Conservation (phyloP, 2,329 filamentous ascomycete species). For the Lecanicillium sp. region DNA sequence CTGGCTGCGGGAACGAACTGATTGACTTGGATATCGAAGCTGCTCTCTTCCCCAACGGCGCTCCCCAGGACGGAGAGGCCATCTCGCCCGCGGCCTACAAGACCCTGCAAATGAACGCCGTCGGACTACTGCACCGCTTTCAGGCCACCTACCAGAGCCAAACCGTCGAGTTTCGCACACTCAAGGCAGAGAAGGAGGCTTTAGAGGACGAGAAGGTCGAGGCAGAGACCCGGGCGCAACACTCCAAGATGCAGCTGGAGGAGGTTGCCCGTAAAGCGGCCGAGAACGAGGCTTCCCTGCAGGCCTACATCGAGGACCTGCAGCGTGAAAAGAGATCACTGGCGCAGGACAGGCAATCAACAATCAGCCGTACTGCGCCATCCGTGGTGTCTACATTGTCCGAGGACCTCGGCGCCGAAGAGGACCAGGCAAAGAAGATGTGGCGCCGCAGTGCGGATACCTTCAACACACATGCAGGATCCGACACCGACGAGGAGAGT, state of each 20-base stretch:
- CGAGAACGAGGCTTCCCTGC: slow-evolving; percentile 48
- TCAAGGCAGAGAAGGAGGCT: slow-evolving; percentile 47
- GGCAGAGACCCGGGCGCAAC: slow-evolving; percentile 43
- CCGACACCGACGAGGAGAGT: slow-evolving; percentile 49
- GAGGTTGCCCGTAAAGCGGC: slow-evolving; percentile 48
- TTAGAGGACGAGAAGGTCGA: slow-evolving; percentile 52
- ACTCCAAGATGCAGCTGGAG: slow-evolving; percentile 55
- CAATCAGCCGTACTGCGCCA: slow-evolving; percentile 22
- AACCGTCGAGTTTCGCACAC: slow-evolving; percentile 42
- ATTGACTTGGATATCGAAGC: slow-evolving; percentile 49
- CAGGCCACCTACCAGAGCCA: slow-evolving; percentile 54
- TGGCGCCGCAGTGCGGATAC: slow-evolving; percentile 41
- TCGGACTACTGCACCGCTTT: slow-evolving; percentile 48
- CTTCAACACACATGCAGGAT: slow-evolving; percentile 34
- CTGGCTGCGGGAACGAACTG: slow-evolving; percentile 44
- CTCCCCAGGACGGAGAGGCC: slow-evolving; percentile 38
- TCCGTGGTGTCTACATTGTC: slow-evolving; percentile 39
- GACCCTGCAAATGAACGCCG: slow-evolving; percentile 54
- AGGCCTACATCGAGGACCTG: slow-evolving; percentile 44
- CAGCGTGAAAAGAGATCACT: slow-evolving; percentile 44
- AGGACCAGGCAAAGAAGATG: slow-evolving; percentile 37
- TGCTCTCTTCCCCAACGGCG: slow-evolving; percentile 44
- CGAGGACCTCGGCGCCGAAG: slow-evolving; percentile 50
- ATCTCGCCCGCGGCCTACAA: slow-evolving; percentile 56
- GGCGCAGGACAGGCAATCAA: slow-evolving; percentile 31